A percentile compares a stretch with the other conserved stretches of the same genome.
Conservation (phyloP, 495 filamentous ascomycete species). For the Elaphomyces granulatus region DNA sequence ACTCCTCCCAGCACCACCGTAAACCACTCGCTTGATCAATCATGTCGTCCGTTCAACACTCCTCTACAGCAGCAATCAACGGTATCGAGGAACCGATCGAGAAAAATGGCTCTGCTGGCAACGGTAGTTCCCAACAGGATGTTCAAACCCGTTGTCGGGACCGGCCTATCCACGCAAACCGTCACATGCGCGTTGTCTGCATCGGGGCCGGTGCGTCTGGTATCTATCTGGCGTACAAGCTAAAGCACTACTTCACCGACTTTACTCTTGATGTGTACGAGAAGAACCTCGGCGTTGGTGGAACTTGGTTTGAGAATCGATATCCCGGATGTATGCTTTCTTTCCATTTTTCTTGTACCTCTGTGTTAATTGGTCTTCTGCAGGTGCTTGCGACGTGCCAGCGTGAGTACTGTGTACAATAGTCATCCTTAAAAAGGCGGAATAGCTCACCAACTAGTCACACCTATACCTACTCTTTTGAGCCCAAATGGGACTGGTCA, state of each 20-base stretch:
- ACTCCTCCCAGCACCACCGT: too few relatives aligned
- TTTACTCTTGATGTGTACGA: constrained; percentile 50
- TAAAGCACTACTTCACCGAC: constrained; percentile 32
- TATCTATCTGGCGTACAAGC: constrained; percentile 36
- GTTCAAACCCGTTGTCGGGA: too few relatives aligned
- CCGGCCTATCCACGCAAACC: constrained; percentile 40
- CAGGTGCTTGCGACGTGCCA: constrained; percentile 2
- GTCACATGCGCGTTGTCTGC: constrained; percentile 32
- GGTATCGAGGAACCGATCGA: too few relatives aligned
- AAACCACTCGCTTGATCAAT: too few relatives aligned
- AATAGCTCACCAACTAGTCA: too few relatives aligned
- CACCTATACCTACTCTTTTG: constrained; percentile 22
- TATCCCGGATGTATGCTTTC: constrained; percentile 40
- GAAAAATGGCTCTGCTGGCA: too few relatives aligned
- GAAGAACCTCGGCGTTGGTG: constrained; percentile 50
- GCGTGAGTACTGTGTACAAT: too few relatives aligned
- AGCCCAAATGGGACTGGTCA: constrained; percentile 12
- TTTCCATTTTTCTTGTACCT: not conserved
- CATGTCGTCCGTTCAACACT: too few relatives aligned
- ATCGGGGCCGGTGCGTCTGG: constrained; percentile 46
- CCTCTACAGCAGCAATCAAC: too few relatives aligned
- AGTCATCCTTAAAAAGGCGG: too few relatives aligned
- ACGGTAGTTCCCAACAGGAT: too few relatives aligned
- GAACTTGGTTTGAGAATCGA: constrained; percentile 49
- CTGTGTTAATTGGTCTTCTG: not conserved